Percentiles rank a stretch among this genome's conserved stretches.
These are phyloP conservation scores for Syzygium aromaticum DNA, from an alignment of 345 rosid genomes.

Conservation along the genomic window DNA sequence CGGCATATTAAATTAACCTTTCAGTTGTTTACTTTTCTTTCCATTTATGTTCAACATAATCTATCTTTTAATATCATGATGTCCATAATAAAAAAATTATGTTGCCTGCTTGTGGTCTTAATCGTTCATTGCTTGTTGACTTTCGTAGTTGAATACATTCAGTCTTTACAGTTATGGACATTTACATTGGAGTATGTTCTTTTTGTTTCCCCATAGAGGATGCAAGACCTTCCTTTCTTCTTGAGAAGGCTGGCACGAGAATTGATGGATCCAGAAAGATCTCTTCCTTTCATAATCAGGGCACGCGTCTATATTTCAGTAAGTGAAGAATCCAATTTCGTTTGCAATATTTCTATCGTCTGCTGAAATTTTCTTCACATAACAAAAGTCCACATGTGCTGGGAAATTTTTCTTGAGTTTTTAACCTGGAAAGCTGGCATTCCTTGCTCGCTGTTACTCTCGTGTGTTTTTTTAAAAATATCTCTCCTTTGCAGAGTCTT, in stretches of 20 bases:
- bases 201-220: constrained; percentile 32
- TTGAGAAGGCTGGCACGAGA: constrained; percentile 67
- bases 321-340: constrained; percentile 18
- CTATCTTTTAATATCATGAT: not conserved
- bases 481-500: not conserved
- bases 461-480: not conserved
- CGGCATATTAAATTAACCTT: not conserved
- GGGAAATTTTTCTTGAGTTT: not conserved
- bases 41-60: not conserved
- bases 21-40: not conserved
- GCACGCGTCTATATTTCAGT: constrained; percentile 78
- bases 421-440: not conserved
- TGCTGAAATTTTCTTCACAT: not conserved
- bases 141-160: not conserved
- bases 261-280: constrained; percentile 72
- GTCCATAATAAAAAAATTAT: not conserved
- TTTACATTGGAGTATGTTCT: not conserved
- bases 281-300: constrained; percentile 77
- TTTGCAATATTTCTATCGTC: not conserved
- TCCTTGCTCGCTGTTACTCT: not conserved
- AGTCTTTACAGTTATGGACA: not conserved
- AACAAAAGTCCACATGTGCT: not conserved
- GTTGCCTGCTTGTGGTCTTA: not conserved
- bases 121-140: not conserved
- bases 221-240: constrained; percentile 93